phyloP scores from a whole-genome alignment of 495 filamentous ascomycete genomes.

The Echria macrotheca region DNA sequence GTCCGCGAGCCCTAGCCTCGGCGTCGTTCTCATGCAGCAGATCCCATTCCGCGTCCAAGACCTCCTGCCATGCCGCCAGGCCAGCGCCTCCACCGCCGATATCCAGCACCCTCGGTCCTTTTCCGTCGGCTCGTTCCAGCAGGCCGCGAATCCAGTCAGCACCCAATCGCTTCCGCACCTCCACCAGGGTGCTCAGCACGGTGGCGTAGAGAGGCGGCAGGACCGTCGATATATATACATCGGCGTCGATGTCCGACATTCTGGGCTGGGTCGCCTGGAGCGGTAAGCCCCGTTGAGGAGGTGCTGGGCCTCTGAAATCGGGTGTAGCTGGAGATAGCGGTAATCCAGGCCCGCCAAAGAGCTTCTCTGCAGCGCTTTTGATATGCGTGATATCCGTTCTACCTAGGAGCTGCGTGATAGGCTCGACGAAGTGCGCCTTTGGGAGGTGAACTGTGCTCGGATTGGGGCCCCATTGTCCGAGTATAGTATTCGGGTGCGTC shows the following conservation, averaged over 20 bases:
- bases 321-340: conserved; percentile 58
- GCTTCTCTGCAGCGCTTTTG: conserved; percentile 55
- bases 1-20: conserved; percentile 25
- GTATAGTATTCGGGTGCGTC: conserved; percentile 60
- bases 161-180: conserved; percentile 81
- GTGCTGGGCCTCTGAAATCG: conserved; percentile 22
- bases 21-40: conserved; percentile 49
- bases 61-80: conserved; percentile 75
- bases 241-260: conserved; percentile 84
- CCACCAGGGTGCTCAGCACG: conserved; percentile 65
- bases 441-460: conserved; percentile 71
- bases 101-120: conserved; percentile 72
- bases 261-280: conserved; percentile 62
- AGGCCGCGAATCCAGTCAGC: conserved; percentile 68
- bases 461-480: conserved; percentile 58
- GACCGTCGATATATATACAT: conserved; percentile 71
- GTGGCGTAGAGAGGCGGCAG: conserved; percentile 79
- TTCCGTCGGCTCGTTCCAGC: conserved; percentile 58
- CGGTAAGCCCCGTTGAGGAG: conserved; percentile 62
- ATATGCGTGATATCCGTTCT: conserved; percentile 69
- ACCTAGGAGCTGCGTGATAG: conserved; percentile 59
- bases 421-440: conserved; percentile 56
- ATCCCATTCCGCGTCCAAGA: conserved; percentile 76
- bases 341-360: conserved; percentile 69
- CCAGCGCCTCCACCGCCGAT: conserved; percentile 80